Evolutionary conservation across 1,284 basidiomycete genomes (phyloP).

Genomic region (Ustilago crameri): DNA sequence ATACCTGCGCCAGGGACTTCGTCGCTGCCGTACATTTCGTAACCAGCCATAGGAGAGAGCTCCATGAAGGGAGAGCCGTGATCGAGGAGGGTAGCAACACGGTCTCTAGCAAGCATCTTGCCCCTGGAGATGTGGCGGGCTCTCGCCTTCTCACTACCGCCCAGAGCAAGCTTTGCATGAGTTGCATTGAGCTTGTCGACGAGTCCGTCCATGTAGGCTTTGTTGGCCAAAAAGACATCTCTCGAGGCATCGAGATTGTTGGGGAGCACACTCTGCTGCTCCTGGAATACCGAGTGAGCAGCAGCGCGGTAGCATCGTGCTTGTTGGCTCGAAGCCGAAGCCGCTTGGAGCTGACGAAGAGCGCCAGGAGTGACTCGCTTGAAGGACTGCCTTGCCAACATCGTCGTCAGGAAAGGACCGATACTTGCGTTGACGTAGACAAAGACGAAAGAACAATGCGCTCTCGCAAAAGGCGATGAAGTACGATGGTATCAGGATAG

Average conservation of each 20-base stretch:
- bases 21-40: constrained; percentile 84
- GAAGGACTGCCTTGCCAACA: constrained; percentile 18
- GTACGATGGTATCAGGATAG: no score
- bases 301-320: constrained; percentile 26
- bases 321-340: neutral
- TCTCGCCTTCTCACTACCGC: constrained; percentile 75
- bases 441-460: no score
- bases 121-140: constrained; percentile 82
- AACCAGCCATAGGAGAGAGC: constrained; percentile 84
- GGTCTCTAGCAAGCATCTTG: constrained; percentile 84
- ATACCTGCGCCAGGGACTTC: constrained; percentile 87
- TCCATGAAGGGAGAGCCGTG: constrained; percentile 90
- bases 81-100: constrained; percentile 79
- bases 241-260: constrained; percentile 53
- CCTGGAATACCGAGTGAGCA: constrained; percentile 36
- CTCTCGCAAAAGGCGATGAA: no score
- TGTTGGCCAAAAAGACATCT: constrained; percentile 54
- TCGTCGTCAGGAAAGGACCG: neutral
- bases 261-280: constrained; percentile 51
- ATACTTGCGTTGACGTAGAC: no score
- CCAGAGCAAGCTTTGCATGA: constrained; percentile 63
- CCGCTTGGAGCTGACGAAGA: constrained; percentile 5
- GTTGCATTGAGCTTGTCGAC: constrained; percentile 51
- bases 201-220: constrained; percentile 53
- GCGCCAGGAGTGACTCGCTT: constrained; percentile 12